These are phyloP conservation scores for Clarireedia monteithiana DNA, from an alignment of 2,329 filamentous ascomycete species.

Conservation along the genomic window DNA sequence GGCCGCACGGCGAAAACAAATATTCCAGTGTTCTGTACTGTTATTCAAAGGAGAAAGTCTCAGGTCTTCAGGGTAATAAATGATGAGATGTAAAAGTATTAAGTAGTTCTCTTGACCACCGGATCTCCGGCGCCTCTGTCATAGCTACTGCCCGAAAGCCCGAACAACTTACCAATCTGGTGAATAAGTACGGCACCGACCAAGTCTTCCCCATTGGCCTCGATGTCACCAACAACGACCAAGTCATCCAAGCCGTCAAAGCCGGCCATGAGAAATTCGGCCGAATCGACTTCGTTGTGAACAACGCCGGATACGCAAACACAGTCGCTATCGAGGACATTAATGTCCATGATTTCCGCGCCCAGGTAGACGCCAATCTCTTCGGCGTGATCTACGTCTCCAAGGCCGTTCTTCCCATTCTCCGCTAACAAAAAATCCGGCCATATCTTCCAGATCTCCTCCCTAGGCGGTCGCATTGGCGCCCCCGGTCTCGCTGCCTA, in stretches of 20 bases:
- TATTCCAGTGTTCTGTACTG: too few species aligned
- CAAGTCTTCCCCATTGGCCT: conserved; percentile 23
- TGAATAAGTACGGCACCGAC: too few species aligned
- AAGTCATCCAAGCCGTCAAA: conserved; percentile 29
- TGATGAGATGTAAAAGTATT: too few species aligned
- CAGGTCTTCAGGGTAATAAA: too few species aligned
- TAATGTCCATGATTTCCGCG: conserved; percentile 39
- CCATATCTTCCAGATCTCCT: conserved; percentile 36
- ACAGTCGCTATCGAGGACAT: conserved; percentile 45
- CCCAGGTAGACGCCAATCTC: conserved; percentile 52
- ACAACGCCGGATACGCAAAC: conserved; percentile 54
- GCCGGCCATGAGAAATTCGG: conserved; percentile 40
- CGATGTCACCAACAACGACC: conserved; percentile 45
- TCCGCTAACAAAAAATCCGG: conserved; percentile 30
- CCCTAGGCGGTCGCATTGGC: conserved; percentile 31
- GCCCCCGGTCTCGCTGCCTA: conserved; percentile 31
- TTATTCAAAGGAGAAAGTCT: too few species aligned
- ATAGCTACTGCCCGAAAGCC: too few species aligned
- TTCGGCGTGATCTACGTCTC: conserved; percentile 50
- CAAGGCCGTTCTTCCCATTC: conserved; percentile 31
- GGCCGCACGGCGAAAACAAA: too few species aligned
- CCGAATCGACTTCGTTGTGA: conserved; percentile 51
- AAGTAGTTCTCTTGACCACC: too few species aligned
- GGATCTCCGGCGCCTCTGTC: too few species aligned
- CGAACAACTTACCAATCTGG: too few species aligned